Base-by-base conservation (phyloP, 1,139 yeast species). In the Blastobotrys indianensis region DNA sequence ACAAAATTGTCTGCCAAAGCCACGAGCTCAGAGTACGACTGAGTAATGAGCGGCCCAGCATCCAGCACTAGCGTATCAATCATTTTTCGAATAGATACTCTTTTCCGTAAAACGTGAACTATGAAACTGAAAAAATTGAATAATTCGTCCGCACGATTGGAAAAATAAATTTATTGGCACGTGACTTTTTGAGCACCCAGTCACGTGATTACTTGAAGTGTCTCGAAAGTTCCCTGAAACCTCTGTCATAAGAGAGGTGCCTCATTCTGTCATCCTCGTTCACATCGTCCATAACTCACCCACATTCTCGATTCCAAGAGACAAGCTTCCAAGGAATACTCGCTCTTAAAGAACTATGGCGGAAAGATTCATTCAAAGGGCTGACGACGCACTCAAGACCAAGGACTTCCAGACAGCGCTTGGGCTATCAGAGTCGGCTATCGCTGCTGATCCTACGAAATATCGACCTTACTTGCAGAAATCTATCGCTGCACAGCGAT, bases 1-100 rank as follows among this genome's bases (percentile, higher is more conserved):
- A 74, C 85, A 60, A 85, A 86, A 15, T 67, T 66, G 20, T 73
- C 66, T 0, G 95, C 97, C 60, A 74, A 76, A 51, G 76, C 78
- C 61, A 82, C 82, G 48, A 88, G 72, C 31, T 81, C 77, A 1
- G 87, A 74, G n/a, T 85, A 85, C 5, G 94, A 75, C 60, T 85
- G 94, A 2, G 95, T 84, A 56, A 92, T 83, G 58, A 92, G 70
- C 9, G 98, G 98, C 46, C 95, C 94, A 6, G 97, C 97, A 74
- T 92, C 98, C 54, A 92, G 73, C 12, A 92, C 83, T 48, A 92
- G 69, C 2, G 81, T 48, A 43, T 54, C 42, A n/a, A 59, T 51
- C 36, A 44, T 45, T 32, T n/a, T 34, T 36, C 30, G 4, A 4
- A 20, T 4, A 20, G 25, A 20, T 17, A 32, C 17, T 36, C 6